Evolutionary conservation across 768 basidiomycete genomes (phyloP).

Genomic region (Exsudoporus frostii): DNA sequence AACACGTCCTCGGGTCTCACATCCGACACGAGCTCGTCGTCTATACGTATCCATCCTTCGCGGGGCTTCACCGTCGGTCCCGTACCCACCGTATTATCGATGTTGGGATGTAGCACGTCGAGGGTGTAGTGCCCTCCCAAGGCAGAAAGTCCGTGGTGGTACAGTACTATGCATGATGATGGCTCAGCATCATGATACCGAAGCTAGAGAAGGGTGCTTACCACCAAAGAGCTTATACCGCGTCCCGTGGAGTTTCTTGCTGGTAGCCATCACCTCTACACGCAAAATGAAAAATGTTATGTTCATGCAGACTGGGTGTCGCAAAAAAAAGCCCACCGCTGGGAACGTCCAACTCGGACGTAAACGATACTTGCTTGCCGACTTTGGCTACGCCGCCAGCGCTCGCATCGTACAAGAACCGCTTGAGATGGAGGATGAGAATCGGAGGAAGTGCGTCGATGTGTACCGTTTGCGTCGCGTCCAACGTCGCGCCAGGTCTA

Average conservation of each 20-base stretch:
- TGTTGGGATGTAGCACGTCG: slow-evolving; percentile 76
- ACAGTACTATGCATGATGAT: slow-evolving; percentile 53
- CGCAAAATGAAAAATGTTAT: background rate
- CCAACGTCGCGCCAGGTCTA: slow-evolving; percentile 55
- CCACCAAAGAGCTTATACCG: slow-evolving; percentile 85
- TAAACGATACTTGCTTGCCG: slow-evolving; percentile 76
- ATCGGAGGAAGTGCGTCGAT: slow-evolving; percentile 84
- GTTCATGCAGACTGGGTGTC: too few relatives aligned
- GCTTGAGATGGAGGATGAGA: slow-evolving; percentile 84
- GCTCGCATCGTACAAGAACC: slow-evolving; percentile 81
- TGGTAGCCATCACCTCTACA: slow-evolving; percentile 59
- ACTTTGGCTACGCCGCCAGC: slow-evolving; percentile 82
- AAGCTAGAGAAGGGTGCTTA: slow-evolving; percentile 31
- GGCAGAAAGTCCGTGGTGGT: slow-evolving; percentile 90
- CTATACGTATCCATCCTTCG: slow-evolving; percentile 88
- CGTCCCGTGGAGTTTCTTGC: slow-evolving; percentile 44
- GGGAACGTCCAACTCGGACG: slow-evolving; percentile 73
- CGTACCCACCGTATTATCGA: slow-evolving; percentile 38
- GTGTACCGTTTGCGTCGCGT: slow-evolving; percentile 69
- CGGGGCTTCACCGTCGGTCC: slow-evolving; percentile 31
- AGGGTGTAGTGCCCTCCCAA: slow-evolving; percentile 95
- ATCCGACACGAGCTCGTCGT: slow-evolving; percentile 85
- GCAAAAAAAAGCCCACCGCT: slow-evolving; percentile 42
- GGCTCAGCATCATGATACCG: background rate
- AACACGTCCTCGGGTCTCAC: slow-evolving; percentile 73